phyloP scores from a whole-genome alignment of 345 rosid genomes.

The Linum tenue region DNA sequence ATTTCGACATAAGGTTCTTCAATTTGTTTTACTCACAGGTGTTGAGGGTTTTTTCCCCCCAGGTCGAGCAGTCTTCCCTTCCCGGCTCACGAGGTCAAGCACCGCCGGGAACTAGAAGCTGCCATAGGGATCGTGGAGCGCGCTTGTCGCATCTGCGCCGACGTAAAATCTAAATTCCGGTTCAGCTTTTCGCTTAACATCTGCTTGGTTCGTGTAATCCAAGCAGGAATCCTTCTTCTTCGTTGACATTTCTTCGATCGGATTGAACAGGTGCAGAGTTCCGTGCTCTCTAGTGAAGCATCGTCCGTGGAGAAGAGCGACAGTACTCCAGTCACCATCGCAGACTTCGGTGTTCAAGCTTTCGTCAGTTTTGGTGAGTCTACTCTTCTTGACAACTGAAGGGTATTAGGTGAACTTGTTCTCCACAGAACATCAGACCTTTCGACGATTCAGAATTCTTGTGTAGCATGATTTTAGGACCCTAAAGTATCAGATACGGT shows the following conservation, averaged over 20 bases:
- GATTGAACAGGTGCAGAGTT: neutral
- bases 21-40: too few species aligned
- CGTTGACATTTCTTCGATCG: neutral
- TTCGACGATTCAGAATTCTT: too few species aligned
- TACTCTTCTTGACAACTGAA: too few species aligned
- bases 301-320: conserved; percentile 1
- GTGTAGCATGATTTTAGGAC: too few species aligned
- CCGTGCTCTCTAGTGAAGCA: neutral
- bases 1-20: neutral
- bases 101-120: neutral
- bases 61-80: neutral
- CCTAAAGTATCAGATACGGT: too few species aligned
- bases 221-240: too few species aligned
- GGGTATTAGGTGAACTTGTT: too few species aligned
- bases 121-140: neutral
- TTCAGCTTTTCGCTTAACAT: neutral
- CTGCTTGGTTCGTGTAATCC: neutral
- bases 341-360: conserved; percentile 3
- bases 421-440: too few species aligned
- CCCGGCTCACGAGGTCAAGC: neutral
- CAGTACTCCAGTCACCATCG: neutral
- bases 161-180: neutral
- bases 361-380: neutral
- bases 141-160: neutral
- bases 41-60: neutral